These are phyloP conservation scores for Brasenia schreberi DNA, from an alignment of 164 flowering plant genomes.

Conservation along the genomic window DNA sequence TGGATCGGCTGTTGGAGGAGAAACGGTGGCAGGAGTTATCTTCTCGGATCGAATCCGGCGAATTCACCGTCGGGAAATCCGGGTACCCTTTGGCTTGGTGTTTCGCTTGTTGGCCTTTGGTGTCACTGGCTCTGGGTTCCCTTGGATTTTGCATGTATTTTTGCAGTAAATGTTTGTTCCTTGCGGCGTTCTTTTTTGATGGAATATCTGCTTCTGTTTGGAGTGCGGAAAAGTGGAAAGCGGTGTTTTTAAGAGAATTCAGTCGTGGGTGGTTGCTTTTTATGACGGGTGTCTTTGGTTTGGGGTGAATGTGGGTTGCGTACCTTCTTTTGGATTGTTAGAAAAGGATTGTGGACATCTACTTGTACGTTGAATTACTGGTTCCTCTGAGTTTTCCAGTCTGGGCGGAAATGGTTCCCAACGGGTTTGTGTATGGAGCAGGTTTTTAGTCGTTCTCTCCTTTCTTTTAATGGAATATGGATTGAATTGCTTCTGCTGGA, in stretches of 20 bases:
- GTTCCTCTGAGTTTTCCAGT: too few species aligned
- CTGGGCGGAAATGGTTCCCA: too few species aligned
- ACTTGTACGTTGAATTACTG: too few species aligned
- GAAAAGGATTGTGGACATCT: too few species aligned
- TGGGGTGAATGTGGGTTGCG: too few species aligned
- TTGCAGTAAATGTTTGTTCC: neutral
- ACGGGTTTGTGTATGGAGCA: too few species aligned
- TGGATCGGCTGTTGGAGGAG: slow-evolving; percentile 44
- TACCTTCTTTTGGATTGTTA: too few species aligned
- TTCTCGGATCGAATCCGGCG: slow-evolving; percentile 81
- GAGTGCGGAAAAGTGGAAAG: neutral
- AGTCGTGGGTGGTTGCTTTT: neutral
- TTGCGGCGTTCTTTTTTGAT: slow-evolving; percentile 1
- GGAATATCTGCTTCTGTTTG: too few species aligned
- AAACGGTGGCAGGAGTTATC: slow-evolving; percentile 65
- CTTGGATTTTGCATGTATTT: slow-evolving; percentile 1
- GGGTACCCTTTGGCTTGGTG: slow-evolving; percentile 28
- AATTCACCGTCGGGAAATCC: slow-evolving; percentile 58
- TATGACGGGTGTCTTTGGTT: too few species aligned
- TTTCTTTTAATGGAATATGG: neutral
- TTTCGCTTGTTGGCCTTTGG: neutral
- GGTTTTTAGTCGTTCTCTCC: too few species aligned
- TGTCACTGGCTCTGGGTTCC: neutral
- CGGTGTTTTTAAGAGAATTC: neutral
- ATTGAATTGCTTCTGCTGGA: neutral